Evolutionary conservation across 805 yeast species (phyloP).

Genomic region (Priceomyces haplophilus): DNA sequence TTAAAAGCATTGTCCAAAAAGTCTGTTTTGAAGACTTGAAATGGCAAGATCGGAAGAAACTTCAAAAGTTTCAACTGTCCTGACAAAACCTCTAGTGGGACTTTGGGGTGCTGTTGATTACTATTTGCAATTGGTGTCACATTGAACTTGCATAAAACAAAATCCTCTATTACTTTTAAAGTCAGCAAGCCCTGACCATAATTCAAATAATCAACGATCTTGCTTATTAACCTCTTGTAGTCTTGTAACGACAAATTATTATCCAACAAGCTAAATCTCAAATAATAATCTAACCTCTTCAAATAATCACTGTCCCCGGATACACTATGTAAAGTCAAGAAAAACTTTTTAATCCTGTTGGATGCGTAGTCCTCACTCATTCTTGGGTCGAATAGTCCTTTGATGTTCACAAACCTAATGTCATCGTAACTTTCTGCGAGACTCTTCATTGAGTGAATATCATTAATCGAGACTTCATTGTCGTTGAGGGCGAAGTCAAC

Average conservation of each 20-base stretch:
- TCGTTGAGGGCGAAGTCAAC: conserved; percentile 8
- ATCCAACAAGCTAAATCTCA: conserved; percentile 16
- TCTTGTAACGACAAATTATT: conserved; percentile 13
- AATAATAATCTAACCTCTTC: conserved; percentile 15
- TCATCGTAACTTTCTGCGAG: conserved; percentile 17
- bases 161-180: conserved; percentile 20
- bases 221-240: conserved; percentile 10
- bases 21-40: conserved; percentile 1
- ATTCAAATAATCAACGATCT: conserved; percentile 10
- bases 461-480: conserved; percentile 12
- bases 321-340: conserved; percentile 7
- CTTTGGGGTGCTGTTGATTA: not conserved
- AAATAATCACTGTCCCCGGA: conserved; percentile 1
- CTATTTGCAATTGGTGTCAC: conserved; percentile 1
- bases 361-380: conserved; percentile 1
- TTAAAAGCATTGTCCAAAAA: conserved; percentile 2
- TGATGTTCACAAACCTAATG: conserved; percentile 15
- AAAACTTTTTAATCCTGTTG: conserved; percentile 6
- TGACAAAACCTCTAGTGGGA: conserved; percentile 2
- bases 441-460: conserved; percentile 17
- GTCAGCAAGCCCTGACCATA: conserved; percentile 9
- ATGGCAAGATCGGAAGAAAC: conserved; percentile 2
- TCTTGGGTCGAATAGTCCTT: conserved; percentile 6
- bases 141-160: conserved; percentile 7
- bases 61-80: conserved; percentile 10